These are phyloP conservation scores for Colletotrichum coccodes DNA, from an alignment of 2,329 filamentous ascomycete species.

Conservation along the genomic window DNA sequence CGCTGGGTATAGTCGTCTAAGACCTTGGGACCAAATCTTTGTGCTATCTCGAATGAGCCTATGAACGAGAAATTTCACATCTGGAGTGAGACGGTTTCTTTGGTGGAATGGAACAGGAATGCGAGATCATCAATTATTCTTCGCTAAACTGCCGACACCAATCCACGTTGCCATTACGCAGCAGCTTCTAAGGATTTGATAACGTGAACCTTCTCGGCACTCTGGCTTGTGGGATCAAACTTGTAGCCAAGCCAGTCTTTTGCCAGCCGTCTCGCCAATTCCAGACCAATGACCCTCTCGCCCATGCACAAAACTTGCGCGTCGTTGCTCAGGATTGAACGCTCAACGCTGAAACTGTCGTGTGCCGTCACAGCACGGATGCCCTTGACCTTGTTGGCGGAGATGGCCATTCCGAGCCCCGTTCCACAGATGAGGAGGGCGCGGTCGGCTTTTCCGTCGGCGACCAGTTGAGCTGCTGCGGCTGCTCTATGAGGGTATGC, in stretches of 20 bases:
- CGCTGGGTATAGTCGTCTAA: too few species aligned
- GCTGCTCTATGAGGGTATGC: conserved; percentile 85
- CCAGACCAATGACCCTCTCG: conserved; percentile 83
- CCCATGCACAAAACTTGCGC: conserved; percentile 90
- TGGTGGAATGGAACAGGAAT: not conserved
- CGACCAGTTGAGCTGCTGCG: conserved; percentile 72
- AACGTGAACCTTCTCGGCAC: conserved; percentile 56
- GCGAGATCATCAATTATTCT: not conserved
- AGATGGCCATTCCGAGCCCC: conserved; percentile 86
- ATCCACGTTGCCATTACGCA: conserved; percentile 31
- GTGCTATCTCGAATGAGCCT: too few species aligned
- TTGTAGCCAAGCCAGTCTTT: conserved; percentile 87
- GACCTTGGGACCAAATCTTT: not conserved
- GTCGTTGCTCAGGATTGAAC: conserved; percentile 84
- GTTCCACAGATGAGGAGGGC: conserved; percentile 88
- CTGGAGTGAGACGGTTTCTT: too few species aligned
- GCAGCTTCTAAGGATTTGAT: conserved; percentile 50
- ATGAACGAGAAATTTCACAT: too few species aligned
- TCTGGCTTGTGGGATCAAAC: conserved; percentile 71
- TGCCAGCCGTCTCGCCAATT: conserved; percentile 80
- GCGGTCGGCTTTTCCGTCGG: conserved; percentile 75
- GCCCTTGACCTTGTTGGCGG: conserved; percentile 88
- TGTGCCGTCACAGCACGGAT: conserved; percentile 90
- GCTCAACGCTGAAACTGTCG: conserved; percentile 85
- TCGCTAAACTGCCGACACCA: not conserved